phyloP scores from a whole-genome alignment of 371 early-diverging fungal species.

The Circinella minor region DNA sequence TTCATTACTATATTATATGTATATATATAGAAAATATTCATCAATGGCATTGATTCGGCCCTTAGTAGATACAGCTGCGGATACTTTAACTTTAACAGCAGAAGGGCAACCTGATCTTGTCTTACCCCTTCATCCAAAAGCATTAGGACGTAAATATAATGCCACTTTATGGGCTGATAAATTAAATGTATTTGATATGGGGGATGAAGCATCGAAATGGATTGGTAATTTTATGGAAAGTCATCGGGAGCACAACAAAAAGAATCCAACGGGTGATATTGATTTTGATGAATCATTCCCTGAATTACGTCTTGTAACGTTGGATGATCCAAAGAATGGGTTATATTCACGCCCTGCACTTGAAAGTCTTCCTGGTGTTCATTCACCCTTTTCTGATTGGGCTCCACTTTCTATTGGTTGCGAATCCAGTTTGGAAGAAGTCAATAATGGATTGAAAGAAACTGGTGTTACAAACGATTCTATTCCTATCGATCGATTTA shows the following conservation, averaged over 20 bases:
- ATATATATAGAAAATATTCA: conserved; percentile 38
- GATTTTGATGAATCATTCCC: conserved; percentile 18
- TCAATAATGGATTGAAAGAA: conserved; percentile 38
- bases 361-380: conserved; percentile 39
- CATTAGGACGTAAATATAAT: conserved; percentile 12
- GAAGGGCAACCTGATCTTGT: conserved; percentile 24
- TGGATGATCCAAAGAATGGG: conserved; percentile 32
- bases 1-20: neutral
- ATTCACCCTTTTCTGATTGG: conserved; percentile 47
- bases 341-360: conserved; percentile 46
- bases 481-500: conserved; percentile 47
- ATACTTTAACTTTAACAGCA: conserved; percentile 34
- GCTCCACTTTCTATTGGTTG: conserved; percentile 53
- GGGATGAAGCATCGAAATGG: conserved; percentile 47
- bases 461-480: conserved; percentile 33
- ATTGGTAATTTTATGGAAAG: conserved; percentile 30
- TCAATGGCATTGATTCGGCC: conserved; percentile 41
- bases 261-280: conserved; percentile 22
- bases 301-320: conserved; percentile 36
- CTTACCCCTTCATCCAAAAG: conserved; percentile 36
- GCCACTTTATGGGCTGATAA: conserved; percentile 42
- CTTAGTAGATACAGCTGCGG: conserved; percentile 21
- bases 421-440: conserved; percentile 30
- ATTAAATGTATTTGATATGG: conserved; percentile 45
- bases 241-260: conserved; percentile 34